Base-by-base conservation (phyloP, 345 rosid species). In the Populus euphratica region DNA sequence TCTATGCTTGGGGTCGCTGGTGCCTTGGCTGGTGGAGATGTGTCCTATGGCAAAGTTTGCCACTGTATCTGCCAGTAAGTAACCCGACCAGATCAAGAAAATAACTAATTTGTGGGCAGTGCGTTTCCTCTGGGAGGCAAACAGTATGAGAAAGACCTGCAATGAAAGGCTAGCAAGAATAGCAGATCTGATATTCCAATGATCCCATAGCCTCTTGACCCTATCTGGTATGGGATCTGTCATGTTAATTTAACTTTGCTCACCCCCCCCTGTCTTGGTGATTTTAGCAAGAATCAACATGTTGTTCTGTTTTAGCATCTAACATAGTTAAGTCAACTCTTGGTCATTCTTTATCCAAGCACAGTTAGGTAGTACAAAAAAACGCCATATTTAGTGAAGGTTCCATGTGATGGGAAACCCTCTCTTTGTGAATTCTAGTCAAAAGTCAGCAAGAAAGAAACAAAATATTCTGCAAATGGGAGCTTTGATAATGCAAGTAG, bases 51-150 rank as follows among this genome's bases (percentile, higher is more conserved):
- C 87, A 29, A 85, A 91, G 62, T 78, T 83, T 18, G 97, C 94
- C 1, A 88, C 88, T 76, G 87, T 80, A 29, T 92, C 93, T 20
- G 93, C 94, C 0, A 87, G 81, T 66, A 90, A 84, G 78, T 92
- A 92, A 27, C 84, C 83, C 6, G 83, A 77, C 94, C 94, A 92
- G 25, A 90, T 76, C 39, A 86, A 76, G 68, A 82, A 12, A 70
- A 87, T 78, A 13, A 85, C 67, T 21, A 76, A 18, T 63, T 76
- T 87, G 23, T 66, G 80, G 20, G 86, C 50, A 1, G 89, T 88
- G 33, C 85, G 81, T 80, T 89, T 90, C 77, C 93, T 65, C 20
- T 78, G 71, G 5, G 92, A 92, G 2, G 97, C 86, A 12, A 86
- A 64, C 44, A 87, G 69, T 41, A 90, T 76, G 73, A 92, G 90